Conservation (phyloP, 345 rosid species). For the Angophora floribunda region DNA sequence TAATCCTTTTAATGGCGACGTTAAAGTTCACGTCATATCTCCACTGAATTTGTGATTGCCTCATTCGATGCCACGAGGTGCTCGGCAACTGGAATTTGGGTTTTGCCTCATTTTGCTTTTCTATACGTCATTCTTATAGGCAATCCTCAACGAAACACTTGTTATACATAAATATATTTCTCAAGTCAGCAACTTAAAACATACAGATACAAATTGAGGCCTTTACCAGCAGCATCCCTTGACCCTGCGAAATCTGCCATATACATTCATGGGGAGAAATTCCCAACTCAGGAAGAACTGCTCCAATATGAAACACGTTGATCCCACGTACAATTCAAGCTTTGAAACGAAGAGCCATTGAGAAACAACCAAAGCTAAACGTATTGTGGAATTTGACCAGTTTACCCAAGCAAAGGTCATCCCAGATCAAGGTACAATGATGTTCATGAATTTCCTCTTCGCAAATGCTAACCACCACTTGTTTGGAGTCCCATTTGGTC, state of each 20-base stretch:
- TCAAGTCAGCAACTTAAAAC: background rate
- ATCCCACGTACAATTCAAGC: background rate
- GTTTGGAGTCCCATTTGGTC: constrained; percentile 89
- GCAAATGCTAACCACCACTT: constrained; percentile 99
- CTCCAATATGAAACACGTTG: background rate
- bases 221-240: background rate
- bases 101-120: background rate
- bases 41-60: background rate
- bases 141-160: background rate
- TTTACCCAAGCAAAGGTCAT: background rate
- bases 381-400: background rate
- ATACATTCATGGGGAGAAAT: background rate
- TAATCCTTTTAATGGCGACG: background rate
- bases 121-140: background rate
- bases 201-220: background rate
- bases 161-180: background rate
- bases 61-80: background rate
- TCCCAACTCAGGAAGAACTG: background rate
- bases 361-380: background rate
- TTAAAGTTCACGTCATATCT: background rate
- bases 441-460: constrained; percentile 87
- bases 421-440: constrained; percentile 29
- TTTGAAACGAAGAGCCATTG: background rate
- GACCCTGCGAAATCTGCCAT: background rate
- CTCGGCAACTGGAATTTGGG: background rate